Evolutionary conservation across 1,284 basidiomycete species (phyloP).

Genomic region (Termitomyces sp.): DNA sequence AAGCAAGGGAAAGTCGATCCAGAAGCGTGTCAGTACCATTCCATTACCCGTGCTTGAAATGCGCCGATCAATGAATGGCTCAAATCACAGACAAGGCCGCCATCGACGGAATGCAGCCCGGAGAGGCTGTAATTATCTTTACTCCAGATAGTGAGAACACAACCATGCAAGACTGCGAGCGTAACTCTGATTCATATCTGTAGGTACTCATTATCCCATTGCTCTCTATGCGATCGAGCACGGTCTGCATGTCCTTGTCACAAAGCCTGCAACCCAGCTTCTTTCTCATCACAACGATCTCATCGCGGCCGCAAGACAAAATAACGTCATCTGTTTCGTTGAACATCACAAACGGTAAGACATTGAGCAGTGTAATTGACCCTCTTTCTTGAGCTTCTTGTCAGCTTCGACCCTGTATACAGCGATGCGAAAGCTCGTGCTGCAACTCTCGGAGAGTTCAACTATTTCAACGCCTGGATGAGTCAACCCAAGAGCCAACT

Average conservation of each 20-base stretch:
- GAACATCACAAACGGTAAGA: conserved; percentile 78
- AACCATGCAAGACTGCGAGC: neutral
- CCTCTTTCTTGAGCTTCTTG: conserved; percentile 1
- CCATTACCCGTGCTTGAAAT: neutral
- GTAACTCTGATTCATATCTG: neutral
- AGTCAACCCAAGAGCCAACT: conserved; percentile 93
- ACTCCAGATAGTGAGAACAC: conserved; percentile 73
- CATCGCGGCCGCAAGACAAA: conserved; percentile 67
- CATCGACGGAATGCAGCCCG: conserved; percentile 74
- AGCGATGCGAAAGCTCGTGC: conserved; percentile 82
- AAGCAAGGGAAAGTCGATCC: conserved; percentile 64
- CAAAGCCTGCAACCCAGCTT: conserved; percentile 88
- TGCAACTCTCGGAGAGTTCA: conserved; percentile 80
- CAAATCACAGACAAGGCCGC: conserved; percentile 69
- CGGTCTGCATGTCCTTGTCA: conserved; percentile 84
- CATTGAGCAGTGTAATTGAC: neutral
- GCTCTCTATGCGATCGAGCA: conserved; percentile 81
- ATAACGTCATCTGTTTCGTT: conserved; percentile 85
- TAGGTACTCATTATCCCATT: conserved; percentile 84
- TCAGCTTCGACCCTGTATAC: conserved; percentile 87
- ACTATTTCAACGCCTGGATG: conserved; percentile 91
- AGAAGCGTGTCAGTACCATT: conserved; percentile 67
- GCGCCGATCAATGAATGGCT: conserved; percentile 10
- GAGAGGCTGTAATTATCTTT: conserved; percentile 85
- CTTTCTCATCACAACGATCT: conserved; percentile 79